Conservation (phyloP, 768 basidiomycete species). For the Dioszegia aurantiaca region DNA sequence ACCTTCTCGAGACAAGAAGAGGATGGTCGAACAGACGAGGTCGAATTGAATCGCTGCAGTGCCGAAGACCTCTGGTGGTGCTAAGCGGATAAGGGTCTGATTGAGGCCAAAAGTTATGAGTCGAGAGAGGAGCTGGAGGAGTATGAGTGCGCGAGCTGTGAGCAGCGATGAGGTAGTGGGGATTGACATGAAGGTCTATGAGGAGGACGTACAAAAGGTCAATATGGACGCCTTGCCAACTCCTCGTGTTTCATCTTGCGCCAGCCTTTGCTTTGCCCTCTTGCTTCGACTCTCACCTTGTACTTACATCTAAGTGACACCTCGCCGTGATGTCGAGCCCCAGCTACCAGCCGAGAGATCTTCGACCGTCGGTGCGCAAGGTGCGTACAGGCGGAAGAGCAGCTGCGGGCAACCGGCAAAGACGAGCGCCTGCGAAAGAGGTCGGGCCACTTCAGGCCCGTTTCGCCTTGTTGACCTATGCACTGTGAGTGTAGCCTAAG, state of each 20-base stretch:
- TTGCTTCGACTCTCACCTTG: constrained; percentile 7
- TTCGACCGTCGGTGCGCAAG: not conserved
- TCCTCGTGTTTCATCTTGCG: not conserved
- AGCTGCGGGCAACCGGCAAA: not conserved
- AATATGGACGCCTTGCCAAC: not conserved
- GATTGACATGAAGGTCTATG: not conserved
- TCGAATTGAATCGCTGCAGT: constrained; percentile 94
- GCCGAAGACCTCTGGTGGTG: constrained; percentile 77
- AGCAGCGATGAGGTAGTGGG: constrained; percentile 19
- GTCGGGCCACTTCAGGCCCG: constrained; percentile 20
- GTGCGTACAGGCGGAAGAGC: not conserved
- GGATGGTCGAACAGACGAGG: constrained; percentile 77
- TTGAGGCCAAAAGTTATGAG: constrained; percentile 84
- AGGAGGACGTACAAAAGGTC: not conserved
- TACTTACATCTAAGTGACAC: not conserved
- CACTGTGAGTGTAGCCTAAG: constrained; percentile 28
- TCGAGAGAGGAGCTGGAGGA: constrained; percentile 79
- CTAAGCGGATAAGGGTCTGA: constrained; percentile 77
- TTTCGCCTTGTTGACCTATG: constrained; percentile 39
- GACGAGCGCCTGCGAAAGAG: constrained; percentile 3
- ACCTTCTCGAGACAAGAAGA: constrained; percentile 92
- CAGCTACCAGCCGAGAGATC: not conserved
- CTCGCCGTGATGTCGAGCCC: not conserved
- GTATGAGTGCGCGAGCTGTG: constrained; percentile 63
- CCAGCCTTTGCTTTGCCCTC: not conserved